A percentile compares a stretch with the other conserved stretches of the same genome.
These are phyloP conservation scores for Zasmidium cellare DNA, from an alignment of 2,329 filamentous ascomycete genomes.

Conservation along the genomic window DNA sequence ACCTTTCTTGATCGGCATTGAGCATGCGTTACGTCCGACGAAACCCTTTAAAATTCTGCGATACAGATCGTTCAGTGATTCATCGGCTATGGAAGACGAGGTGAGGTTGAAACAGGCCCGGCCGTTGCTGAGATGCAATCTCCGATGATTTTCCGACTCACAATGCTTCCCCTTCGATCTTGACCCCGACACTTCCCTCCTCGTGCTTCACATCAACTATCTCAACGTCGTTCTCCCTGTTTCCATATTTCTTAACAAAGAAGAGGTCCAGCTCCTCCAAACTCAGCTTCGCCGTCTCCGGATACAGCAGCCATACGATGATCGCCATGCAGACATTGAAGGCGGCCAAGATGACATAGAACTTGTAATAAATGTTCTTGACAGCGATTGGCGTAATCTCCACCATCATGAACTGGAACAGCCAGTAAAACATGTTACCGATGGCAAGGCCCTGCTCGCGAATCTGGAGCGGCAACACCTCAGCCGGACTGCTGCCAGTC, in stretches of 20 bases:
- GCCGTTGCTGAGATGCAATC: not conserved
- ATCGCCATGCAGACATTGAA: constrained; percentile 10
- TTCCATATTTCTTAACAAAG: constrained; percentile 6
- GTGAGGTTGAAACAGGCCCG: not conserved
- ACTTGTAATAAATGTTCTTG: constrained; percentile 39
- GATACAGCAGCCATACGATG: constrained; percentile 39
- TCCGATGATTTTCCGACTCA: not conserved
- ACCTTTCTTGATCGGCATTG: not conserved
- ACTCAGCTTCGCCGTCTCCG: constrained; percentile 44
- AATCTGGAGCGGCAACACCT: constrained; percentile 10
- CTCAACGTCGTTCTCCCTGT: not conserved
- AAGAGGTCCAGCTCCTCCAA: constrained; percentile 50
- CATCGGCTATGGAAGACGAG: not conserved
- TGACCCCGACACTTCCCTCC: not conserved
- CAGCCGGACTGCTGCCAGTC: constrained; percentile 8
- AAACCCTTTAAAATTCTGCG: no score
- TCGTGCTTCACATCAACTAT: not conserved
- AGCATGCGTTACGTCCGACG: no score
- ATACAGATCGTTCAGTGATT: no score
- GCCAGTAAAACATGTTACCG: constrained; percentile 15
- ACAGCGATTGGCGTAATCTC: constrained; percentile 37
- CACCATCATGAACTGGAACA: constrained; percentile 18
- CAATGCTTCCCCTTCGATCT: not conserved
- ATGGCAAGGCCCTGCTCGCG: constrained; percentile 9
- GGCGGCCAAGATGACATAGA: constrained; percentile 12